Conservation (phyloP, 2,329 filamentous ascomycete genomes). For the Dactylellina cionopaga region DNA sequence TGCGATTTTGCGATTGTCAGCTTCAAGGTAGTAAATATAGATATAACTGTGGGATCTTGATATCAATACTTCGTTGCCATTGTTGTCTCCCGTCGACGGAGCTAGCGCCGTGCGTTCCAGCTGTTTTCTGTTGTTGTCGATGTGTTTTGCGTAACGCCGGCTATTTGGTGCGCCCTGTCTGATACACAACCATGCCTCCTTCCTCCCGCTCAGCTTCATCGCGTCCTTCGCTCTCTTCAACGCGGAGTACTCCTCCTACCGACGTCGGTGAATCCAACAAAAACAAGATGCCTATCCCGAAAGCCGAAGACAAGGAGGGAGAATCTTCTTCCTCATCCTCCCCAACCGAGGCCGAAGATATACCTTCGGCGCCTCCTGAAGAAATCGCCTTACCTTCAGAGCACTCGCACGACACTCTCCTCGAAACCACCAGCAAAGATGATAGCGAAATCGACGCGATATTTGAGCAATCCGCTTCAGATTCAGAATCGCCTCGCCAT, state of each 20-base stretch:
- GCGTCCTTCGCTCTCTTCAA: constrained; percentile 46
- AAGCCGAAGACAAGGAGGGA: background rate
- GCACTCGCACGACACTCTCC: constrained; percentile 24
- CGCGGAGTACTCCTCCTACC: constrained; percentile 48
- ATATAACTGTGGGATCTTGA: no score
- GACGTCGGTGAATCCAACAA: constrained; percentile 43
- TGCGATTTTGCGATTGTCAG: no score
- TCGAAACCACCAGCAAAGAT: constrained; percentile 30
- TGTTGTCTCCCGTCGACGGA: constrained; percentile 13
- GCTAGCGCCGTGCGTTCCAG: background rate
- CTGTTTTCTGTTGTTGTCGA: constrained; percentile 30
- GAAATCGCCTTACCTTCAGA: constrained; percentile 36
- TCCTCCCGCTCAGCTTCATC: constrained; percentile 47
- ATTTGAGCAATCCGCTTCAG: constrained; percentile 45
- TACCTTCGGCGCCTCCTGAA: constrained; percentile 7
- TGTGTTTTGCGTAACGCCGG: constrained; percentile 22
- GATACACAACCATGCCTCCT: constrained; percentile 43
- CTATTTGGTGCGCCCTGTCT: constrained; percentile 15
- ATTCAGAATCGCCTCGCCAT: constrained; percentile 40
- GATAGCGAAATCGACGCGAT: constrained; percentile 49
- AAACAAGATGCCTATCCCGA: constrained; percentile 33
- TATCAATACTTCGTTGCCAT: no score
- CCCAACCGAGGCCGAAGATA: constrained; percentile 14
- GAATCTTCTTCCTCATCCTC: background rate
- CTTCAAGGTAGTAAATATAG: no score